Base-by-base conservation (phyloP, 2,329 filamentous ascomycete species). In the Xylaria sp. region DNA sequence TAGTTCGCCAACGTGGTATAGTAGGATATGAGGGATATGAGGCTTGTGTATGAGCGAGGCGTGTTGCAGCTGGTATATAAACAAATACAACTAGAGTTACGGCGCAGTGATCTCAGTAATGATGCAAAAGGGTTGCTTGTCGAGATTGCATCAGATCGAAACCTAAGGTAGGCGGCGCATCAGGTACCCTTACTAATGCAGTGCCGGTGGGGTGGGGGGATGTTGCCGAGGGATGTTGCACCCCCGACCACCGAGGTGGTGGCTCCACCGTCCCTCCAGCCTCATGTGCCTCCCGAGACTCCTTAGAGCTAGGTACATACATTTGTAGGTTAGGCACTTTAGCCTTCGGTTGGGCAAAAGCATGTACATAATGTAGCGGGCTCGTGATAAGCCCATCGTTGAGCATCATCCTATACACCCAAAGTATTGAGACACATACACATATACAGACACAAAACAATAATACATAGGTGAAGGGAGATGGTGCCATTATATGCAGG, bases 151-250 rank as follows among this genome's bases (percentile, higher is more conserved):
- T 67, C 31, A 34, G 31, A 20, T 23, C 34, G 44, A 18, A 44
- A 18, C 18, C 10, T 48, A 10, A 8, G 46, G 5, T 48, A 18
- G 9, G 18, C 2, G n/a, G 9, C 46, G 6, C 46, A 23, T 48
- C 46, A 23, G 48, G 41, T 18, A 46, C 46, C 58, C 59, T 69
- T 63, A 69, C 63, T 66, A 69, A 69, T 69, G 59, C 64, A 51
- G 48, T 25, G 50, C 18, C 34, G 20, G 59, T 48, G 52, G 60
- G 51, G 66, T 48, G 52, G 60, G 51, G 66, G 23, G 23, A 20
- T 61, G 54, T 61, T 71, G 63, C 69, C 69, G 69, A 71, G 69
- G 69, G 50, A 65, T 34, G 55, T 50, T 58, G 59, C 15, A 18
- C 54, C 37, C 58, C 44, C 39, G 50, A 41, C 37, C 56, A 54